Base-by-base conservation (phyloP, 305 asterid genomes). In the Fraxinus greggii region DNA sequence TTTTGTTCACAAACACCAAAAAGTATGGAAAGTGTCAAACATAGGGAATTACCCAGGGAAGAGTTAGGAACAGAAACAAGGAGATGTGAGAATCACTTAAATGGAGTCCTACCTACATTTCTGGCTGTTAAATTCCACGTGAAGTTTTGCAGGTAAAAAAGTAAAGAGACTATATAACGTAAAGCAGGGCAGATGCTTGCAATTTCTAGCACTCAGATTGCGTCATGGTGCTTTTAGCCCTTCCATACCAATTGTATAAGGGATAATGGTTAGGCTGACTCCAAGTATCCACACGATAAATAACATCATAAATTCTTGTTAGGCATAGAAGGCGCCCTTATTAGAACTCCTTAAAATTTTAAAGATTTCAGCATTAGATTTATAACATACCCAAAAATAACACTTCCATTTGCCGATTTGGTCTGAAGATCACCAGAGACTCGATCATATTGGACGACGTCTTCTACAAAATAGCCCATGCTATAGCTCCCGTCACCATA, bases 361-460 rank as follows among this genome's bases (percentile, higher is more conserved):
- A 40, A 78, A 70, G 83, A 80, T 56, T 40, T 65, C 61, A 29
- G 21, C 21, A 77, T 7, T 73, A 23, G 82, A 81, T 72, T 36
- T 75, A 72, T 26, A 72, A 86, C 95, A 85, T 87, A 93, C 99
- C 99, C 99, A 88, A 96, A 96, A 85, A 94, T 90, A 88, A 94
- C 98, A 85, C 91, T 96, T 87, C 99, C 99, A 83, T 96, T 96
- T 51, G 98, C 88, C 2, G 95, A 86, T 78, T 89, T 90, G 72
- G 99, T 96, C 85, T 96, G 92, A 80, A 91, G 88, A 93, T 96
- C 99, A 77, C 99, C 99, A 42, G 99, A 96, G 38, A 96, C 98
- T 79, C 90, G 90, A 86, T 92, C 98, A 84, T 96, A 96, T 78
- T 91, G 98, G 79, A 96, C 95, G 84, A 91, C 70, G 80, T 96